These are phyloP conservation scores for Debaryomyces udenii DNA, from an alignment of 1,139 yeast genomes.

Conservation along the genomic window DNA sequence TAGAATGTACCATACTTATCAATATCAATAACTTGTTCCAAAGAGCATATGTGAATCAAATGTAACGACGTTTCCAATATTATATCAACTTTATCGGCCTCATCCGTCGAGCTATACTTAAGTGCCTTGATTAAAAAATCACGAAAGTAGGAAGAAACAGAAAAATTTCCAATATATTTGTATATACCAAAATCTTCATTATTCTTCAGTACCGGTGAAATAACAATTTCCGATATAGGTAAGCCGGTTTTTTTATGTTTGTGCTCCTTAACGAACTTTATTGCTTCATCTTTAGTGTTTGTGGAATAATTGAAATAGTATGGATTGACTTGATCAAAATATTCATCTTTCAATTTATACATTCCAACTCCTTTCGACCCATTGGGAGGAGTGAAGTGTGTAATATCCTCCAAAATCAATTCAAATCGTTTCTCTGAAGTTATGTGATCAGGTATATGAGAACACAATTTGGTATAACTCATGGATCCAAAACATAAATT, in stretches of 20 bases:
- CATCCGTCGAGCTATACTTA: constrained; percentile 42
- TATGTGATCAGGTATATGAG: constrained; percentile 75
- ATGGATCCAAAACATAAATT: constrained; percentile 73
- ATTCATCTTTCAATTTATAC: constrained; percentile 66
- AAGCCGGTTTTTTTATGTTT: constrained; percentile 34
- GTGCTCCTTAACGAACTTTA: constrained; percentile 57
- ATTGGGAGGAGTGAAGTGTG: constrained; percentile 65
- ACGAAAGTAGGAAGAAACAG: constrained; percentile 54
- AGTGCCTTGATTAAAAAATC: constrained; percentile 55
- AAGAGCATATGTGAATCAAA: constrained; percentile 60
- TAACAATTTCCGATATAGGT: constrained; percentile 46
- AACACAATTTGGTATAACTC: constrained; percentile 70
- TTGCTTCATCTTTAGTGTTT: constrained; percentile 75
- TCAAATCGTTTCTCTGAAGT: constrained; percentile 76
- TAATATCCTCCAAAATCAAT: constrained; percentile 57
- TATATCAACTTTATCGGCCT: constrained; percentile 51
- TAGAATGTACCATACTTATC: constrained; percentile 37
- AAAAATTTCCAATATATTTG: constrained; percentile 42
- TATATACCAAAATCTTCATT: constrained; percentile 37
- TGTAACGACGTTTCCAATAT: constrained; percentile 65
- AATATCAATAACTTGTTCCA: constrained; percentile 34
- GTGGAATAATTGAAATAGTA: constrained; percentile 78
- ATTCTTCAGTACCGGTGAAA: constrained; percentile 46
- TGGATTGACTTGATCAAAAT: constrained; percentile 65
- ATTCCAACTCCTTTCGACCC: constrained; percentile 68